phyloP scores from a whole-genome alignment of 2,329 filamentous ascomycete species.

The Macrophomina phaseolina region DNA sequence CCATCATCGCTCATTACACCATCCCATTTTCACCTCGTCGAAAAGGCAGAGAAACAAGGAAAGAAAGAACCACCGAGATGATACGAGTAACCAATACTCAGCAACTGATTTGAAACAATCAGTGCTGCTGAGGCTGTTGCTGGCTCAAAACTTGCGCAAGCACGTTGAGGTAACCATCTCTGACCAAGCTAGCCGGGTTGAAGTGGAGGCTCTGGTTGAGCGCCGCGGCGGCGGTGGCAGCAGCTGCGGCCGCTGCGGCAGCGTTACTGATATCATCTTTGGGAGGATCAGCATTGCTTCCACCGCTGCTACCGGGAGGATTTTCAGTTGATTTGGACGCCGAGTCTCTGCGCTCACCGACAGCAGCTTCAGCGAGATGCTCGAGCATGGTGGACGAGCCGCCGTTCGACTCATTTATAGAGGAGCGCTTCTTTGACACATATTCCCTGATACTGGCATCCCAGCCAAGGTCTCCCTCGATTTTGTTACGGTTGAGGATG shows the following conservation, averaged over 20 bases:
- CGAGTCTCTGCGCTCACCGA: slow-evolving; percentile 29
- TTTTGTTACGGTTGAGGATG: slow-evolving; percentile 39
- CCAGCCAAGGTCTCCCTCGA: slow-evolving; percentile 41
- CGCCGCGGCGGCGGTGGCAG: slow-evolving; percentile 43
- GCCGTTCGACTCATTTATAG: slow-evolving; percentile 30
- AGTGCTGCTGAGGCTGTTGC: slow-evolving; percentile 20
- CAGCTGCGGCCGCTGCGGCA: slow-evolving; percentile 42
- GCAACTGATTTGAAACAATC: not conserved
- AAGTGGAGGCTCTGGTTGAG: slow-evolving; percentile 26
- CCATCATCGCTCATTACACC: not conserved
- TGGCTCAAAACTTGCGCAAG: slow-evolving; percentile 16
- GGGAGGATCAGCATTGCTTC: slow-evolving; percentile 32
- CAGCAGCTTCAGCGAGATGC: slow-evolving; percentile 46
- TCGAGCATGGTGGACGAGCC: slow-evolving; percentile 46
- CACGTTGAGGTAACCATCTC: slow-evolving; percentile 18
- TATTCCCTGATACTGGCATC: slow-evolving; percentile 41
- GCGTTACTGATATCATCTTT: slow-evolving; percentile 37
- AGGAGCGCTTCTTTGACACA: slow-evolving; percentile 33
- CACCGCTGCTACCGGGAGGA: slow-evolving; percentile 36
- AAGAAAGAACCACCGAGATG: not conserved
- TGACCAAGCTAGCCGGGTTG: slow-evolving; percentile 17
- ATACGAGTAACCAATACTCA: not conserved
- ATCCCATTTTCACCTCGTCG: not conserved
- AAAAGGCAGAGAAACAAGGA: not conserved
- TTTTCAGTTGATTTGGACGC: slow-evolving; percentile 12